A percentile compares a stretch with the other conserved stretches of the same genome.
Evolutionary conservation across 306 rosid species (phyloP).

Genomic region (Pterocarpus santalinus): DNA sequence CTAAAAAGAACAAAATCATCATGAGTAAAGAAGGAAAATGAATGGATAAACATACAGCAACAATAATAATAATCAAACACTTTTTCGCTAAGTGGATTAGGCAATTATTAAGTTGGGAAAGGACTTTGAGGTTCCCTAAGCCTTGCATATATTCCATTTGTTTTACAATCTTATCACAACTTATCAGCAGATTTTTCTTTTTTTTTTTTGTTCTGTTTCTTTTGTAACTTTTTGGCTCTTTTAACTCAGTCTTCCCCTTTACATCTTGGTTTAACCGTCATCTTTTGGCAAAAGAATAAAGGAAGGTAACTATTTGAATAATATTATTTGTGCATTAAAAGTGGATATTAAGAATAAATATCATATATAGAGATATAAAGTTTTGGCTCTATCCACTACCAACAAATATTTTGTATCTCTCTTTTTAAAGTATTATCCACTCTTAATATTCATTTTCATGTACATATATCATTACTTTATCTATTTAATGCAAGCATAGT

Average conservation of each 20-base stretch:
- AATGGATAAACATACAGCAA: neutral
- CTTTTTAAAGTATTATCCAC: too few relatives aligned
- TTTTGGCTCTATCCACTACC: too few relatives aligned
- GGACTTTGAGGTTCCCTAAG: neutral
- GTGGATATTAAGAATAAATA: too few relatives aligned
- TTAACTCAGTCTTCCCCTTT: neutral
- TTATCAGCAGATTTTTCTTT: neutral
- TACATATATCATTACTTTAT: too few relatives aligned
- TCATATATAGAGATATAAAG: too few relatives aligned
- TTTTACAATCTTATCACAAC: neutral
- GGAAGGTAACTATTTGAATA: neutral
- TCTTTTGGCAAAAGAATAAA: conserved; percentile 4
- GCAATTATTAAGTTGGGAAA: neutral
- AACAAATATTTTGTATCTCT: too few relatives aligned
- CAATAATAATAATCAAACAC: too few relatives aligned
- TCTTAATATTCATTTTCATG: too few relatives aligned
- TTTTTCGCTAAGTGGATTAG: neutral
- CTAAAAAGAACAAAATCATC: too few relatives aligned
- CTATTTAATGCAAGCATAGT: neutral
- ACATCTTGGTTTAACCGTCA: neutral
- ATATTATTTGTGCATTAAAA: too few relatives aligned
- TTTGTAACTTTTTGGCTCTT: neutral
- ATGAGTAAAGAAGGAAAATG: neutral
- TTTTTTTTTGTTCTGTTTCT: neutral
- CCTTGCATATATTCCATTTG: neutral